Evolutionary conservation across 805 yeast genomes (phyloP), one percentile per base, ranked within the genome.

Genomic region (Wickerhamiella siamensis): DNA sequence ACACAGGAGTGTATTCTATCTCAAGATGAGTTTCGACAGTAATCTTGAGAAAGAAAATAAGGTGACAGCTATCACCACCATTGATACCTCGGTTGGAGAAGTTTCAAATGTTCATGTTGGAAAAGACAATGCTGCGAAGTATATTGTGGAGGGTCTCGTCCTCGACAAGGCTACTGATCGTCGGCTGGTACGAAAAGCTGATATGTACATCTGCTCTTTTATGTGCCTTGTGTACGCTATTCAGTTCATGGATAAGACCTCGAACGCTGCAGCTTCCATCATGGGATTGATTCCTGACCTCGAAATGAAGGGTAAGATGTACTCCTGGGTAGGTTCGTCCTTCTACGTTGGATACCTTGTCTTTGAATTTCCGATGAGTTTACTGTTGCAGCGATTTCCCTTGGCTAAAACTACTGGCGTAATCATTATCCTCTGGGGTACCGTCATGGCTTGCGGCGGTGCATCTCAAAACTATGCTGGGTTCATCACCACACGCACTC

Each of bases 321-420:
- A 54, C 35, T 46, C 50, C 38, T 72, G 80, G 77, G 59, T 69
- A 14, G 73, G 78, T n/a, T 66, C 78, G 1, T 67, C 74, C 6
- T 77, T 76, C 49, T 76, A 75, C 51, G 55, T 79, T 32, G 87
- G 86, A 2, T 80, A 77, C 53, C 56, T 79, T 38, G 63, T 61
- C 6, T 77, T 74, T 51, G 77, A 74, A 49, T 58, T 70, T 42
- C 72, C 76, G 4, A 66, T 71, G 2, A 56, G 65, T 8, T 52
- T 61, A 38, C 39, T 67, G 1, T 52, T 76, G 20, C 86, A 79
- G 55, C 64, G 63, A 41, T 69, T 74, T 40, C 79, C 78, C 2
- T 64, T 79, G 47, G 67, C 75, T 4, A 74, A 71, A 48, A 58
- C 74, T 3, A 63, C 70, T 3, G 61, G 72, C 2, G 42, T 47